These are phyloP conservation scores for Arthrobotrys sinensis DNA, from an alignment of 2,329 filamentous ascomycete genomes.

Conservation along the genomic window DNA sequence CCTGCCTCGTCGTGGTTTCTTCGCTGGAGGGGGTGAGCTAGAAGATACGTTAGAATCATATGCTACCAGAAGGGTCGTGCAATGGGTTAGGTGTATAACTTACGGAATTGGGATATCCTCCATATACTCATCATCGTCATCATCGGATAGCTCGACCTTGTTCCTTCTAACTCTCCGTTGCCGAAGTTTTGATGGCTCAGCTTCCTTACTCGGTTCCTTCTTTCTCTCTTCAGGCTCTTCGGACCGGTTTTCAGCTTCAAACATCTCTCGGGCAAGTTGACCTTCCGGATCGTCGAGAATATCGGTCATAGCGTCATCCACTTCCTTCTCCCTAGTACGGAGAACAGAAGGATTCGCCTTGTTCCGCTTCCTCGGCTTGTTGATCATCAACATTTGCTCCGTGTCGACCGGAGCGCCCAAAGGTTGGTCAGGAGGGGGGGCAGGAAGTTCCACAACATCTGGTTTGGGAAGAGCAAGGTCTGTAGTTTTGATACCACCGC, in stretches of 20 bases:
- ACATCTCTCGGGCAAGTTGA: conserved; percentile 40
- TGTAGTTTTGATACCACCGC: conserved; percentile 56
- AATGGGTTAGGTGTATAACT: conserved; percentile 11
- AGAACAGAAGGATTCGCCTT: conserved; percentile 51
- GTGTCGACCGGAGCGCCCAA: conserved; percentile 37
- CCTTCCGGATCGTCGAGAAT: conserved; percentile 39
- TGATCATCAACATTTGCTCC: conserved; percentile 47
- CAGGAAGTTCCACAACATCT: conserved; percentile 44
- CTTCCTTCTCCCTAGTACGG: conserved; percentile 57
- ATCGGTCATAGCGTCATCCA: conserved; percentile 54
- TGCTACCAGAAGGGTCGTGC: neutral
- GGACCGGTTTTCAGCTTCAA: conserved; percentile 40
- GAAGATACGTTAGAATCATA: neutral
- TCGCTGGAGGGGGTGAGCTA: conserved; percentile 20
- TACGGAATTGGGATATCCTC: conserved; percentile 36
- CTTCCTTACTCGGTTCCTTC: conserved; percentile 28
- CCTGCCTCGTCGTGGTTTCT: conserved; percentile 31
- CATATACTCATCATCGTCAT: conserved; percentile 52
- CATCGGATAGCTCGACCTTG: conserved; percentile 35
- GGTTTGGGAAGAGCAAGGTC: conserved; percentile 57
- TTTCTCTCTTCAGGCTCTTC: conserved; percentile 44
- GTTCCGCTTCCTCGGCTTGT: conserved; percentile 55
- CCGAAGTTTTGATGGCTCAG: conserved; percentile 22
- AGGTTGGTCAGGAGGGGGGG: conserved; percentile 34
- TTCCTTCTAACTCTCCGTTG: conserved; percentile 24